phyloP scores from a whole-genome alignment of 2,329 filamentous ascomycete genomes.

The Calonectria pauciramosa region DNA sequence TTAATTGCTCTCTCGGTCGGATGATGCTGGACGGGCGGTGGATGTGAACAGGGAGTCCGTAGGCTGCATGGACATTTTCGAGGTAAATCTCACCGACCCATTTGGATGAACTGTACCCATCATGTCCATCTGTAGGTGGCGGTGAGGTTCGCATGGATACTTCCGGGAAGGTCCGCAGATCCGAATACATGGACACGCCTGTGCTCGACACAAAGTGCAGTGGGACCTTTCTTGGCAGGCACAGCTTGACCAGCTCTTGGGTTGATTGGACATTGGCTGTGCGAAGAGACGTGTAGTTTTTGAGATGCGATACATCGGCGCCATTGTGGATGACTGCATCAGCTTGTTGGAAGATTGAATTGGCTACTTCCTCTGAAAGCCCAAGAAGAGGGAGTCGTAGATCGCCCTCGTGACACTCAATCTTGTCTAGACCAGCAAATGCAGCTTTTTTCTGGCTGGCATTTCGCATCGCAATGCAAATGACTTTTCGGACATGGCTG shows the following conservation, averaged over 20 bases:
- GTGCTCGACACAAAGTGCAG: slow-evolving; percentile 2
- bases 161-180: not conserved
- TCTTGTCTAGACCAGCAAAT: not conserved
- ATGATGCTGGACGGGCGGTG: slow-evolving; percentile 6
- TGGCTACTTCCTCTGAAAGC: not conserved
- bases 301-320: not conserved
- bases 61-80: not conserved
- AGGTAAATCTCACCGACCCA: slow-evolving; percentile 9
- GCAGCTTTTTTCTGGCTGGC: not conserved
- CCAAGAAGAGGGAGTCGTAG: not conserved
- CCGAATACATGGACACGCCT: not conserved
- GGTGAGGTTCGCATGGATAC: not conserved
- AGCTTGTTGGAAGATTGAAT: not conserved
- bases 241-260: not conserved
- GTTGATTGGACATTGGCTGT: not conserved
- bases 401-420: not conserved
- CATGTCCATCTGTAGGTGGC: not conserved
- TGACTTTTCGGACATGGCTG: not conserved
- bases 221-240: not conserved
- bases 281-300: not conserved
- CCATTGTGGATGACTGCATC: slow-evolving; percentile 4
- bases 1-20: not conserved
- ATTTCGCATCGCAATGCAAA: slow-evolving; percentile 14
- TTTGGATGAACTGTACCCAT: slow-evolving; percentile 14
- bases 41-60: not conserved